Evolutionary conservation across 768 basidiomycete genomes (phyloP), one percentile per base, ranked within the genome.

Genomic region (Vishniacozyma victoriae): DNA sequence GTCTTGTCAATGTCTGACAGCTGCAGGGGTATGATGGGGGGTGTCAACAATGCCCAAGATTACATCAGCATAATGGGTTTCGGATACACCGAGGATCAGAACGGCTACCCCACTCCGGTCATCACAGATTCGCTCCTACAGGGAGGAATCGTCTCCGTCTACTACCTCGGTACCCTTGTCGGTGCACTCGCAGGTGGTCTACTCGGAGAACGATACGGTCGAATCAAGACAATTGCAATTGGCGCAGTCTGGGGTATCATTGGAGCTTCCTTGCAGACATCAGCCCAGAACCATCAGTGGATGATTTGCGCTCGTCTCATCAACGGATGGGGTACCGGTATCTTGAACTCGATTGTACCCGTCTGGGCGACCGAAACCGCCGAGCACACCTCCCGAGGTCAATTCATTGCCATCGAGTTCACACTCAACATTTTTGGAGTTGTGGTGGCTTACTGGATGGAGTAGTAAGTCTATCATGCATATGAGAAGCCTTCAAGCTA

Each of bases 311-410:
- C 57, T 4, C 29, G 66, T 9, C 26, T 64, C 19, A 50, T 65
- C 43, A 63, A 27, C 25, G 52, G 59, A 1, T 54, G 41, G 19
- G 52, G 52, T 24, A 60, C 51, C 4, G 64, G 67, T 2, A 37
- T 44, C 20, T 42, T 69, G 14, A 64, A 64, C 40, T 57, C 53
- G n/a, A 59, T 69, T 46, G 51, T 64, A 0, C 67, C 67, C 4
- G 59, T 67, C 4, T 61, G 62, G 44, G 42, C 45, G 7, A 57
- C 62, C 16, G 67, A 69, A 39, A 45, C 51, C 3, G 50, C 58
- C 3, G 47, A 46, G 14, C 62, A 64, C 41, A 38, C 47, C 25
- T 41, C 55, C 2, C 52, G 67, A 37, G 67, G 67, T 1, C 41
- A 41, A 20, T 36, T 56, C 25, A 41, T 69, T 12, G 64, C 51